A percentile compares a stretch with the other conserved stretches of the same genome.
Evolutionary conservation across 768 basidiomycete genomes (phyloP).

Genomic region (Xerocomus potaroensis): DNA sequence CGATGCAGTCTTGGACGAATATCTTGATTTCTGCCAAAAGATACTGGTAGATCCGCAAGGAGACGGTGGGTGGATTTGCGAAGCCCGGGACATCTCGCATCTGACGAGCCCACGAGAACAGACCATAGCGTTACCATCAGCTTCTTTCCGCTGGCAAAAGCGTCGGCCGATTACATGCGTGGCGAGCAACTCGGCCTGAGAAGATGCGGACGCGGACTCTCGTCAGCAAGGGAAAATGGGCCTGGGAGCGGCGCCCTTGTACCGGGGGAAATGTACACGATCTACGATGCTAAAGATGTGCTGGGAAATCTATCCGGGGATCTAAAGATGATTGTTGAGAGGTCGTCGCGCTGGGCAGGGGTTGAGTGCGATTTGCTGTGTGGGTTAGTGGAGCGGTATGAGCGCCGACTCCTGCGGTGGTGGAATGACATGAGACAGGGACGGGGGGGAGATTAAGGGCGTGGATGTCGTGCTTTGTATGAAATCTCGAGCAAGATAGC

Average conservation of each 20-base stretch:
- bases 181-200: neutral
- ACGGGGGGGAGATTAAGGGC: conserved; percentile 18
- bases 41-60: conserved; percentile 39
- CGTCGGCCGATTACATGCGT: neutral
- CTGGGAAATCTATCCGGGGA: conserved; percentile 53
- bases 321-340: conserved; percentile 46
- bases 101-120: conserved; percentile 12
- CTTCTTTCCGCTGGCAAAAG: conserved; percentile 38
- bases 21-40: conserved; percentile 60
- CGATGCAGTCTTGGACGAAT: conserved; percentile 53
- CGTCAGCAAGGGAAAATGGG: conserved; percentile 8
- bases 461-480: neutral
- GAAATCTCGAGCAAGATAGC: neutral
- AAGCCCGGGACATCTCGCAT: conserved; percentile 6
- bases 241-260: conserved; percentile 21
- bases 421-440: conserved; percentile 32
- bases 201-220: conserved; percentile 6
- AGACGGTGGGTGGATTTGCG: conserved; percentile 22
- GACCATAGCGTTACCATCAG: conserved; percentile 34
- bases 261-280: conserved; percentile 58
- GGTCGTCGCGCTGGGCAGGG: conserved; percentile 53
- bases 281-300: conserved; percentile 67
- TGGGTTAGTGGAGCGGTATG: conserved; percentile 58
- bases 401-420: conserved; percentile 57
- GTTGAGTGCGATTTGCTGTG: conserved; percentile 49